Percentiles rank a stretch among this genome's conserved stretches.
Conservation (phyloP, 805 yeast genomes). For the Kuraishia borneana region DNA sequence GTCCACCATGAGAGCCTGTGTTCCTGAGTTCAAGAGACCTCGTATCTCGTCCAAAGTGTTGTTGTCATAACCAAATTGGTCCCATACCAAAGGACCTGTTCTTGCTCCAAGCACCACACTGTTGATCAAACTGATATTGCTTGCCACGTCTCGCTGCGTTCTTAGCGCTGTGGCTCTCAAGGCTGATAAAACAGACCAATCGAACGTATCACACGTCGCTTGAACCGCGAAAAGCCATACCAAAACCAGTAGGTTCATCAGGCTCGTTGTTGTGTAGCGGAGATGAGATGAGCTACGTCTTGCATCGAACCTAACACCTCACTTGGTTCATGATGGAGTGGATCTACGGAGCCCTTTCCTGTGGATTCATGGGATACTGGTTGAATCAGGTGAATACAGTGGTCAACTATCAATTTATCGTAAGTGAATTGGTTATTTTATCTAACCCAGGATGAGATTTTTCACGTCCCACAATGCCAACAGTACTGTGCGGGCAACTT, state of each 20-base stretch:
- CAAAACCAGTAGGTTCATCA: too few species aligned
- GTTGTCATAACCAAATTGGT: constrained; percentile 18
- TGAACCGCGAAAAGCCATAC: too few species aligned
- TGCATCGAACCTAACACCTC: too few species aligned
- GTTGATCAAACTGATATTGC: constrained; percentile 27
- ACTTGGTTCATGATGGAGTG: too few species aligned
- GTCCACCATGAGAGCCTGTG: constrained; percentile 37
- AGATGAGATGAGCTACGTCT: too few species aligned
- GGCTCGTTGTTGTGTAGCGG: too few species aligned
- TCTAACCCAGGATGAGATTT: constrained; percentile 58
- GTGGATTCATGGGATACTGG: neutral
- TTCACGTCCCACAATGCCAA: constrained; percentile 75
- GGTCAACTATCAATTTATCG: constrained; percentile 2
- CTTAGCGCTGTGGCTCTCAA: constrained; percentile 23
- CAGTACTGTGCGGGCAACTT: constrained; percentile 53
- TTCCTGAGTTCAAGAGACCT: constrained; percentile 29
- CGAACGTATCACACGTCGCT: too few species aligned
- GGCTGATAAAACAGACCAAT: constrained; percentile 22
- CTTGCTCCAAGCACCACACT: constrained; percentile 27
- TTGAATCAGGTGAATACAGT: neutral
- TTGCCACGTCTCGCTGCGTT: constrained; percentile 35
- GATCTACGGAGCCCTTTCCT: too few species aligned
- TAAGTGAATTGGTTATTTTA: too few species aligned
- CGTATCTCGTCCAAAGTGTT: constrained; percentile 17
- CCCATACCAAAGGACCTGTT: constrained; percentile 20